Evolutionary conservation across 768 basidiomycete species (phyloP).

Genomic region (Xerocomellus amylosporus): DNA sequence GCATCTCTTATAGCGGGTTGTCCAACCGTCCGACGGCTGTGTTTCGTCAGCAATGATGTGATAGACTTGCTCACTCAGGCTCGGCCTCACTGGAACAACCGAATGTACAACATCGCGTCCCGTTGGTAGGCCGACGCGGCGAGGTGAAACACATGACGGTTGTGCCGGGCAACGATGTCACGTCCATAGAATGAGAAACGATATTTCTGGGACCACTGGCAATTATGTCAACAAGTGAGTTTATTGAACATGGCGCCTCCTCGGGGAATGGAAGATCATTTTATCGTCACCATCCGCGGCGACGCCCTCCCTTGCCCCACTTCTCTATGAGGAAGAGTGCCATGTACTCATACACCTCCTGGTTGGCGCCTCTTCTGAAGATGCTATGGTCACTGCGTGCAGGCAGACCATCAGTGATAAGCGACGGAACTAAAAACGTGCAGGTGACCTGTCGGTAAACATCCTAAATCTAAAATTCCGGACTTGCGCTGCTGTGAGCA

Average conservation of each 20-base stretch:
- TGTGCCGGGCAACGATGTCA: not conserved
- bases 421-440: not conserved
- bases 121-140: not conserved
- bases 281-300: conserved; percentile 51
- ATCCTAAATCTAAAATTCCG: conserved; percentile 83
- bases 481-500: conserved; percentile 78
- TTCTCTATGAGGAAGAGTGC: conserved; percentile 82
- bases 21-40: not conserved
- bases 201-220: not conserved
- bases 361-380: conserved; percentile 64
- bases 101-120: not conserved
- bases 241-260: conserved; percentile 3
- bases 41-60: not conserved
- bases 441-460: conserved; percentile 89
- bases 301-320: conserved; percentile 83
- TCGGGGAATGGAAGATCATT: not conserved
- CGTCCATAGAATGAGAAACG: not conserved
- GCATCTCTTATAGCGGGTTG: not conserved
- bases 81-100: not conserved
- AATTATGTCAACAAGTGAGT: conserved; percentile 10
- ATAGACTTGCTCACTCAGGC: not conserved
- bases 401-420: conserved; percentile 7
- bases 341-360: conserved; percentile 88
- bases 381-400: conserved; percentile 76
- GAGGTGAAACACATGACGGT: not conserved